Conservation (phyloP, 2,329 filamentous ascomycete species). For the Proliferodiscus dingleyae region DNA sequence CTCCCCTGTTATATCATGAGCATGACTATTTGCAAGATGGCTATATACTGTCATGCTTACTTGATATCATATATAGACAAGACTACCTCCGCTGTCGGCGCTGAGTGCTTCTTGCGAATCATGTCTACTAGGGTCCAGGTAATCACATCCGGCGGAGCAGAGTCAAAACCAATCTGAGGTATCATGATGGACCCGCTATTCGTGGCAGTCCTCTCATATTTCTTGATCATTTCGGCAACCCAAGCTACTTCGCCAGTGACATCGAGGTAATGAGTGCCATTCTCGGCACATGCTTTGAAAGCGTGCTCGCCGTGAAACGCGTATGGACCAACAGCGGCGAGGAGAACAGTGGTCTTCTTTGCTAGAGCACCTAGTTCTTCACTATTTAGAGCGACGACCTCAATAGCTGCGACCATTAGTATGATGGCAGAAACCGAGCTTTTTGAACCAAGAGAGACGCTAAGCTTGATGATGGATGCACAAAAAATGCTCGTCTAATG, state of each 20-base stretch:
- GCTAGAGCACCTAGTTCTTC: slow-evolving; percentile 44
- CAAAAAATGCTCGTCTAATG: no score
- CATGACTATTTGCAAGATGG: background rate
- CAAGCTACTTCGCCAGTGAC: slow-evolving; percentile 57
- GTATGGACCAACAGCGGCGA: slow-evolving; percentile 58
- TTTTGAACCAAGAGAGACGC: no score
- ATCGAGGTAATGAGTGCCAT: slow-evolving; percentile 61
- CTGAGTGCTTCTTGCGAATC: slow-evolving; percentile 46
- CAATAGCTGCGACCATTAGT: no score
- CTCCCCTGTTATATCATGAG: slow-evolving; percentile 33
- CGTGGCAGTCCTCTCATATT: slow-evolving; percentile 50
- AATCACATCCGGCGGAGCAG: slow-evolving; percentile 55
- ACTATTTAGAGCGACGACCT: slow-evolving; percentile 45
- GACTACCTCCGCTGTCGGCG: slow-evolving; percentile 48
- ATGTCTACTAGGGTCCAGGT: slow-evolving; percentile 46
- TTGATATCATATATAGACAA: slow-evolving; percentile 42
- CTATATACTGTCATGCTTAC: slow-evolving; percentile 26
- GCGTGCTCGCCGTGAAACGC: slow-evolving; percentile 50
- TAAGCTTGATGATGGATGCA: no score
- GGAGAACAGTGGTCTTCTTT: slow-evolving; percentile 51
- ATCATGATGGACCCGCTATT: slow-evolving; percentile 53
- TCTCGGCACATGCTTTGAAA: slow-evolving; percentile 57
- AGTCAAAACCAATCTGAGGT: slow-evolving; percentile 59
- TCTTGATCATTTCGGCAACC: slow-evolving; percentile 54
- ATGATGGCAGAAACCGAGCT: no score